phyloP scores from a whole-genome alignment of 2,329 filamentous ascomycete species.

The Teratosphaeria destructans region DNA sequence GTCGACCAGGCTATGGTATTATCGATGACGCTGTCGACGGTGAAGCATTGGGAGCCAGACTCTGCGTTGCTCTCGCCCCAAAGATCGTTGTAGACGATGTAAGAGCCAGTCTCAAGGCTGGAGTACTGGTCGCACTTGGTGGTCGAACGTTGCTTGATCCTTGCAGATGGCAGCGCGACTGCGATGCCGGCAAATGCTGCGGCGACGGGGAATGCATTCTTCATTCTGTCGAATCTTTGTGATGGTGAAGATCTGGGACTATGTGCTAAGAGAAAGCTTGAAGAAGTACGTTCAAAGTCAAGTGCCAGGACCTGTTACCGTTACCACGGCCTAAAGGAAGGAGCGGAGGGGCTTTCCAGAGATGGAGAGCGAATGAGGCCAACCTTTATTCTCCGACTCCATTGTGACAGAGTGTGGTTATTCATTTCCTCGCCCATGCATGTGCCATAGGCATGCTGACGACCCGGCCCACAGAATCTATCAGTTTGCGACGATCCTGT shows the following conservation, averaged over 20 bases:
- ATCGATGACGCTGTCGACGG: slow-evolving; percentile 29
- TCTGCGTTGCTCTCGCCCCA: slow-evolving; percentile 33
- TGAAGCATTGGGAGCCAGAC: slow-evolving; percentile 38
- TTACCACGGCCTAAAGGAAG: not conserved
- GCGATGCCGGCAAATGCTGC: not conserved
- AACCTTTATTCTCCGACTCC: not conserved
- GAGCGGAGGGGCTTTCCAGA: not conserved
- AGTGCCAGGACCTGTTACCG: not conserved
- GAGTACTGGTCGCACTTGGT: slow-evolving; percentile 22
- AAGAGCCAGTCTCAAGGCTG: slow-evolving; percentile 20
- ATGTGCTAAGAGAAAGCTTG: not conserved
- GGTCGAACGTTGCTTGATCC: not conserved
- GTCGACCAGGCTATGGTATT: slow-evolving; percentile 35
- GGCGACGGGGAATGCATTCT: not conserved
- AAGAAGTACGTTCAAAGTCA: not conserved
- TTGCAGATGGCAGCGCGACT: not conserved
- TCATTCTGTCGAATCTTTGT: not conserved
- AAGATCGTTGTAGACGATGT: slow-evolving; percentile 32
- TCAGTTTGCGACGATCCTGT: not conserved
- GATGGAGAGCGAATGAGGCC: not conserved
- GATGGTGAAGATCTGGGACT: not conserved
- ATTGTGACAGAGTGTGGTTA: not conserved
- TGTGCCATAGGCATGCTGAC: not conserved
- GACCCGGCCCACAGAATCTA: not conserved
- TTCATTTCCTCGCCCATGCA: not conserved